A percentile compares a stretch with the other conserved stretches of the same genome.
Conservation (phyloP, 768 basidiomycete genomes). For the Hericium erinaceus region DNA sequence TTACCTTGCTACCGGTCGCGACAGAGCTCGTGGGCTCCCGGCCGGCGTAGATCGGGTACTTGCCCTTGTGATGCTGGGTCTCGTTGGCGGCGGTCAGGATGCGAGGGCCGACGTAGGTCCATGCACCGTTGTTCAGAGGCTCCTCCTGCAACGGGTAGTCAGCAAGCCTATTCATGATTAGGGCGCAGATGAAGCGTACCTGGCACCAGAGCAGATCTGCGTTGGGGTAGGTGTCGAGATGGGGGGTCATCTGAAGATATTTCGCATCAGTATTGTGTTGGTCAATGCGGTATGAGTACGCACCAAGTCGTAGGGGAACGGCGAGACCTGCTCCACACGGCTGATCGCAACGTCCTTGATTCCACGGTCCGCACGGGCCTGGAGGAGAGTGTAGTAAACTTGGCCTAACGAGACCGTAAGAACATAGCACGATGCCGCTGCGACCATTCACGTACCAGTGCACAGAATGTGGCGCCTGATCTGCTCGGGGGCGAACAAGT, state of each 20-base stretch:
- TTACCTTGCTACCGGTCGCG: conserved; percentile 84
- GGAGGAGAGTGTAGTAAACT: conserved; percentile 84
- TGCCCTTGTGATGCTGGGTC: conserved; percentile 84
- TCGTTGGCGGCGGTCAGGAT: conserved; percentile 89
- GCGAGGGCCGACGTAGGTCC: conserved; percentile 92
- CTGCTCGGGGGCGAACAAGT: conserved; percentile 70
- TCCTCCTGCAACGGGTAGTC: conserved; percentile 51
- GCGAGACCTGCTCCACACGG: conserved; percentile 89
- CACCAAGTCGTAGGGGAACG: conserved; percentile 94
- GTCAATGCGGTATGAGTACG: conserved; percentile 17
- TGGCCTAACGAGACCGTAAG: conserved; percentile 46
- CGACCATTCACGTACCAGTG: conserved; percentile 37
- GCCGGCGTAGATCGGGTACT: conserved; percentile 88
- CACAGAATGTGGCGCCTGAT: conserved; percentile 91
- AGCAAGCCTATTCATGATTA: not conserved
- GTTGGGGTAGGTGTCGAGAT: conserved; percentile 95
- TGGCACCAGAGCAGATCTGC: conserved; percentile 92
- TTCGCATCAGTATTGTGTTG: conserved; percentile 3
- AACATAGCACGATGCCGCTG: not conserved
- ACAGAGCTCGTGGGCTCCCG: conserved; percentile 88
- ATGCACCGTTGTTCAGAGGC: conserved; percentile 94
- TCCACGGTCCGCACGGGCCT: conserved; percentile 85
- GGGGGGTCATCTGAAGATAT: conserved; percentile 63
- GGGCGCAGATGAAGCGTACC: conserved; percentile 27
- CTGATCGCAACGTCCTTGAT: conserved; percentile 93